Evolutionary conservation across 257 asterid species (phyloP).

Genomic region (Solanum virginianum): DNA sequence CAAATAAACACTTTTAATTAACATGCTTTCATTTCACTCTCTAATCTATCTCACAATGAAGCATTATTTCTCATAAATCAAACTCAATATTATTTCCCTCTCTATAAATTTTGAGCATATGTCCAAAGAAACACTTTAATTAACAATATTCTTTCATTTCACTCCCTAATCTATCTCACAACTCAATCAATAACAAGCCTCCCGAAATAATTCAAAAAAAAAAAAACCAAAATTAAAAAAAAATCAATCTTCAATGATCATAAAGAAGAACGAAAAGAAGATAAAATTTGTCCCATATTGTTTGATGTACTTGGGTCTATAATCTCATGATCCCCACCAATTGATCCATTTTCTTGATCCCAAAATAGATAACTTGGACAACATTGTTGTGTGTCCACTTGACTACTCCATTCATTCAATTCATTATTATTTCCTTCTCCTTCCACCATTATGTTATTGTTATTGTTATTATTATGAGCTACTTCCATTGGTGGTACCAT

Average conservation of each 20-base stretch:
- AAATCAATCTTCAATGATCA: neutral
- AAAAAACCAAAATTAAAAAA: neutral
- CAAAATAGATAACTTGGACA: conserved; percentile 47
- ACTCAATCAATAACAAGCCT: neutral
- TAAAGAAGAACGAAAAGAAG: conserved; percentile 54
- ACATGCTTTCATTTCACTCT: neutral
- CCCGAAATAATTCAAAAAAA: neutral
- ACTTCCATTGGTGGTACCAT: conserved; percentile 30
- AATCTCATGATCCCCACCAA: conserved; percentile 36
- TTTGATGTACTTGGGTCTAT: conserved; percentile 20
- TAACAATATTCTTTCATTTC: neutral
- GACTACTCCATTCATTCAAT: conserved; percentile 34
- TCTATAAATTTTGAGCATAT: neutral
- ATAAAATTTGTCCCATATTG: conserved; percentile 22
- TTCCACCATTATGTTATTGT: conserved; percentile 7
- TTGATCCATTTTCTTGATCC: conserved; percentile 49
- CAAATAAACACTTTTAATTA: neutral
- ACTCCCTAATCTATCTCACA: conserved; percentile 3
- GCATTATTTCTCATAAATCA: neutral
- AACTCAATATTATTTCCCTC: neutral
- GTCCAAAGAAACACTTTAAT: neutral
- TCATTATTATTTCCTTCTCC: neutral
- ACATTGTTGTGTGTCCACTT: conserved; percentile 38
- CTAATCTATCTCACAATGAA: neutral
- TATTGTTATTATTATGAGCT: conserved; percentile 6